A percentile compares a stretch with the other conserved stretches of the same genome.
These are phyloP conservation scores for Xanthoconium separans DNA, from an alignment of 1,284 basidiomycete genomes.

Conservation along the genomic window DNA sequence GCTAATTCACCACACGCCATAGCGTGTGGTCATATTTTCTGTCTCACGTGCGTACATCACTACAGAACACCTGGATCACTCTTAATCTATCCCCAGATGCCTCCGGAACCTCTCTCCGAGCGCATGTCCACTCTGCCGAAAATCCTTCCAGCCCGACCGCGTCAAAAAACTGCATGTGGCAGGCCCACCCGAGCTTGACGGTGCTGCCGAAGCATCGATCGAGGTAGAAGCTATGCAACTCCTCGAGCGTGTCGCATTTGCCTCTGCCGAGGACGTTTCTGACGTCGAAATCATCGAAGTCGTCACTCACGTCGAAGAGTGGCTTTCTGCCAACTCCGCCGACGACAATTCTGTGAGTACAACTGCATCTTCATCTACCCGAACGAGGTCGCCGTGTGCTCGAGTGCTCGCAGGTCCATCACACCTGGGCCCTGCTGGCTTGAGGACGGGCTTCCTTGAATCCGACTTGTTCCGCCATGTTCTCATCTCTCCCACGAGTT, in stretches of 20 bases:
- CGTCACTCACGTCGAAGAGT: conserved; percentile 45
- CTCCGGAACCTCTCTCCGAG: conserved; percentile 47
- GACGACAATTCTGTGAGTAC: conserved; percentile 34
- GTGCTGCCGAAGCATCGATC: conserved; percentile 25
- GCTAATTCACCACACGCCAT: conserved; percentile 58
- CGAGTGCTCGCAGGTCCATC: background rate
- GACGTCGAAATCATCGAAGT: conserved; percentile 44
- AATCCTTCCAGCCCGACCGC: conserved; percentile 49
- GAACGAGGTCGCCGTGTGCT: background rate
- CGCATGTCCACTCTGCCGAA: conserved; percentile 65
- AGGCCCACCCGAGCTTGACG: conserved; percentile 39
- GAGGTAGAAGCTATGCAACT: conserved; percentile 37
- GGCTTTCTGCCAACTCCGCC: conserved; percentile 36
- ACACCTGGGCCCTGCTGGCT: background rate
- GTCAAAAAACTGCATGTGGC: conserved; percentile 62
- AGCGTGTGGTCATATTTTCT: conserved; percentile 71
- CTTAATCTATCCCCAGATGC: conserved; percentile 39
- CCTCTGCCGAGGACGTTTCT: conserved; percentile 42
- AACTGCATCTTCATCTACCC: conserved; percentile 4
- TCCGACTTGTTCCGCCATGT: conserved; percentile 25
- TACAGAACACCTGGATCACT: conserved; percentile 12
- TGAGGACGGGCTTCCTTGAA: conserved; percentile 1
- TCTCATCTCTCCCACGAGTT: conserved; percentile 25
- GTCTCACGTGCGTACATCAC: conserved; percentile 47
- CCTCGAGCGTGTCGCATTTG: conserved; percentile 46